Percentiles rank a stretch among this genome's conserved stretches.
Evolutionary conservation across 140 eudicot genomes (phyloP).

Genomic region (Stevia rebaudiana): DNA sequence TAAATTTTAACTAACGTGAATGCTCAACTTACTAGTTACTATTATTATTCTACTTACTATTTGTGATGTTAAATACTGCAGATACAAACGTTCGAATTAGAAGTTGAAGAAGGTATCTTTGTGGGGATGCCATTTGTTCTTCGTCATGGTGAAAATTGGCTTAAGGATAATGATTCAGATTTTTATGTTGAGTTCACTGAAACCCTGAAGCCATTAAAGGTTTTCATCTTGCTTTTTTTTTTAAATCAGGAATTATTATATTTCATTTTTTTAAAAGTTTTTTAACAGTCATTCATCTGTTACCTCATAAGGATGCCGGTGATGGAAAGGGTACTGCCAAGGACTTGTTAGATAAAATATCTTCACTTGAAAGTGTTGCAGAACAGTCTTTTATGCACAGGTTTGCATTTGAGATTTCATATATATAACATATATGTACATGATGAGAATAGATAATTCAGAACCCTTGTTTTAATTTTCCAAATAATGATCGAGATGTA

Average conservation of each 20-base stretch:
- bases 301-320: constrained; percentile 54
- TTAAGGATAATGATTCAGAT: constrained; percentile 75
- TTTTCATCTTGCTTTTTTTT: constrained; percentile 20
- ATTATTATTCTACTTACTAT: constrained; percentile 6
- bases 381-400: constrained; percentile 96
- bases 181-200: constrained; percentile 62
- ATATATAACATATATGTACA: background rate
- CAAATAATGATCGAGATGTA: background rate
- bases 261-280: background rate
- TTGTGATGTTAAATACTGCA: constrained; percentile 21
- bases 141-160: constrained; percentile 63
- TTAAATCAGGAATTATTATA: background rate
- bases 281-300: background rate
- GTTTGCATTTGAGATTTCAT: constrained; percentile 34
- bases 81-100: constrained; percentile 55
- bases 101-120: constrained; percentile 50
- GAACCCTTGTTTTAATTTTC: background rate
- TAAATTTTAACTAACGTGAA: background rate
- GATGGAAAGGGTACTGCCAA: constrained; percentile 83
- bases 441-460: background rate
- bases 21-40: background rate
- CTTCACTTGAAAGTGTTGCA: constrained; percentile 82
- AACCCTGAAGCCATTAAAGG: constrained; percentile 43
- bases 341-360: constrained; percentile 67
- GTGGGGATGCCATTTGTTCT: constrained; percentile 96